Conservation (phyloP, 306 rosid genomes). For the Ammopiptanthus mongolicus region DNA sequence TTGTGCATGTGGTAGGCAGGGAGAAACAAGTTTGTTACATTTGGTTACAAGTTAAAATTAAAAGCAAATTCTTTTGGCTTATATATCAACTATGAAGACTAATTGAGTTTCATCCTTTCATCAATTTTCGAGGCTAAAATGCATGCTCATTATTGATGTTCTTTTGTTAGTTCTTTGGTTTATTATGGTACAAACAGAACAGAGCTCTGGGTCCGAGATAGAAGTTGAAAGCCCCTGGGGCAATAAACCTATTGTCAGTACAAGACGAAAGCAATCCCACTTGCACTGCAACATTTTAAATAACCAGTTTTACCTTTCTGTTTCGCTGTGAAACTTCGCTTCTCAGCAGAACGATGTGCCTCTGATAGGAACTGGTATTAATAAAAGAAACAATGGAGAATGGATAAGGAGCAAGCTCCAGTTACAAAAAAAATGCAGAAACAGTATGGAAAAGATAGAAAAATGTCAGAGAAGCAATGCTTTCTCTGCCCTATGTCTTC, state of each 20-base stretch:
- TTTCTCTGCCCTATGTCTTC: too few relatives aligned
- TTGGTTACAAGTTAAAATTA: not conserved
- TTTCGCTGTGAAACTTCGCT: not conserved
- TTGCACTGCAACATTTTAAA: not conserved
- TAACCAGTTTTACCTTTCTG: not conserved
- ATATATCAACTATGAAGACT: not conserved
- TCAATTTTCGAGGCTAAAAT: constrained; percentile 5
- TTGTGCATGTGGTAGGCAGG: not conserved
- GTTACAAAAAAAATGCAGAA: too few relatives aligned
- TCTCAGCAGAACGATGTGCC: not conserved
- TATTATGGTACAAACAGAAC: not conserved
- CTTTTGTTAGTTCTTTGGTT: constrained; percentile 9
- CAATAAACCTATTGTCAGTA: constrained; percentile 1
- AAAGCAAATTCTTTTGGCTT: not conserved
- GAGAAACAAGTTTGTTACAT: not conserved
- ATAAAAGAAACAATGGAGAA: too few relatives aligned
- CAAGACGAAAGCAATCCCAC: not conserved
- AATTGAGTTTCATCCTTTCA: not conserved
- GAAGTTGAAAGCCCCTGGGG: not conserved
- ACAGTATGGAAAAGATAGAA: too few relatives aligned
- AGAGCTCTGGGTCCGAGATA: not conserved
- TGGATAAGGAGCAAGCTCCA: too few relatives aligned
- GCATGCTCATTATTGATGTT: not conserved
- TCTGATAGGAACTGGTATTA: too few relatives aligned
- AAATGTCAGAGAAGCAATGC: too few relatives aligned